These are phyloP conservation scores for Saccharomycopsis amapae DNA, from an alignment of 805 yeast species.

Conservation along the genomic window DNA sequence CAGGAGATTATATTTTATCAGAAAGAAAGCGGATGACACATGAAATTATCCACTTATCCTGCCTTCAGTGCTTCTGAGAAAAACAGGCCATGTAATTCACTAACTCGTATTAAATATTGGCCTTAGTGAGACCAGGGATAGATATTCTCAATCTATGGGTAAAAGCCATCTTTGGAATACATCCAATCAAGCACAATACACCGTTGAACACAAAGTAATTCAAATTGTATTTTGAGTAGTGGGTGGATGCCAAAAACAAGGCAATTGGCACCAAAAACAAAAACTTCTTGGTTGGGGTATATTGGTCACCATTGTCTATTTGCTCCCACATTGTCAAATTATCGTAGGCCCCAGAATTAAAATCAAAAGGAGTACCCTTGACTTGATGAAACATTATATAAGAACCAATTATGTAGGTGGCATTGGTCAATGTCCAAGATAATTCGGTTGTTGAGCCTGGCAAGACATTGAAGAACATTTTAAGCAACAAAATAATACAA, in stretches of 20 bases:
- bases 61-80: no score
- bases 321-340: slow-evolving; percentile 99
- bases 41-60: no score
- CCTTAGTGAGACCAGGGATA: slow-evolving; percentile 39
- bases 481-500: slow-evolving; percentile 68
- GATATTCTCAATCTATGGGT: slow-evolving; percentile 71
- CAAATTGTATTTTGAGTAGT: slow-evolving; percentile 80
- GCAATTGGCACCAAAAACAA: slow-evolving; percentile 88
- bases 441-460: slow-evolving; percentile 78
- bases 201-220: slow-evolving; percentile 73
- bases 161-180: slow-evolving; percentile 83
- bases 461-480: slow-evolving; percentile 68
- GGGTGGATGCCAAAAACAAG: slow-evolving; percentile 79
- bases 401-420: slow-evolving; percentile 83
- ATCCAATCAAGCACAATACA: slow-evolving; percentile 75
- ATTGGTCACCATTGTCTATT: slow-evolving; percentile 85
- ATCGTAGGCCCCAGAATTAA: slow-evolving; percentile 94
- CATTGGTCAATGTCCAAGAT: slow-evolving; percentile 91
- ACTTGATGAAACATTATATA: slow-evolving; percentile 95
- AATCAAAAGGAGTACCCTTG: slow-evolving; percentile 96
- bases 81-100: no score
- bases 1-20: not conserved
- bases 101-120: not conserved
- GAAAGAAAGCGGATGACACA: not conserved
- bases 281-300: slow-evolving; percentile 93